Evolutionary conservation across 345 rosid species (phyloP), one percentile per base, ranked within the genome.

Genomic region (Diplotaxis tenuifolia): DNA sequence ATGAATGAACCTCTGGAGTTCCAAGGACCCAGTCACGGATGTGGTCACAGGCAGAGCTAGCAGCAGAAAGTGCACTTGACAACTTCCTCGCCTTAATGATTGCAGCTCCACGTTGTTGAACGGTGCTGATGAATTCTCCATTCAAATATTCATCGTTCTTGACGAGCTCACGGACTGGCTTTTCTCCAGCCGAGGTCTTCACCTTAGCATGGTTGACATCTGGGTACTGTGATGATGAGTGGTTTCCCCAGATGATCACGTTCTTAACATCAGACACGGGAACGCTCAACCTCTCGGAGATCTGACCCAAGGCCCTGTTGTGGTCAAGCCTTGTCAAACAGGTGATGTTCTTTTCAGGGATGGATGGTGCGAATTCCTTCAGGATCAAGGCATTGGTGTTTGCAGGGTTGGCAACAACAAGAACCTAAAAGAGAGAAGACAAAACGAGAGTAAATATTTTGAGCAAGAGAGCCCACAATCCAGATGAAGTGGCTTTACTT

Each of bases 381-480:
- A 47, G 53, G 53, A 47, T 47, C 53, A 47, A 15, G 15, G 53
- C 53, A 1, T 47, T 47, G 53, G 53, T 47, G 53, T 47, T 47
- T 6, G 53, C 53, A 15, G 53, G 53, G 53, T 47, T 47, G 15
- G 53, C 53, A 47, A 47, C 53, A 47, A 47, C 53, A 47, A 47
- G 71, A 78, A 95, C 99, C 99, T 95, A 87, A 53, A 1, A 47
- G 16, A 21, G 4, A 50, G 53, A 0, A 1, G 21, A 47, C 55
- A 50, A 29, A 27, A 66, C 3, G 6, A 54, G 3, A 36, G 69
- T 52, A 56, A 42, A 42, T 42, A 15, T 42, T 18, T 42, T 66
- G 38, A 58, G 49, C 5, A 42, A 73, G 22, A 20, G 52, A 4
- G 12, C 32, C 52, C n/a, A n/a, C n/a, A 42, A 45, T 29, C 19